These are phyloP conservation scores for Fraxinus velutina DNA, from an alignment of 305 asterid genomes.

Conservation along the genomic window DNA sequence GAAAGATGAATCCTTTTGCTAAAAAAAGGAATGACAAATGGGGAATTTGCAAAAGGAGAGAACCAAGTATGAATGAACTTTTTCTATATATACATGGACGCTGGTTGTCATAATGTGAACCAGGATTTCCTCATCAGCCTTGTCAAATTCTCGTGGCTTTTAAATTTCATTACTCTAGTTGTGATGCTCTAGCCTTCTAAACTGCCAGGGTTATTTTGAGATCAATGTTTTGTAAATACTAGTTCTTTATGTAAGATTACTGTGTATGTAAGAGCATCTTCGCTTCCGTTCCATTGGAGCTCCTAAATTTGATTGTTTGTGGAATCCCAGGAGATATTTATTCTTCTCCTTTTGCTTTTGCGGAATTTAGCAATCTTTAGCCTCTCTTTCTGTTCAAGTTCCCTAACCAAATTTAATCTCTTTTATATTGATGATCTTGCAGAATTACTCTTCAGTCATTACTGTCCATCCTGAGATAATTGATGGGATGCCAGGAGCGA, in stretches of 20 bases:
- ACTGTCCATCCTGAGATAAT: slow-evolving; percentile 43
- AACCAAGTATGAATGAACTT: background rate
- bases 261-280: background rate
- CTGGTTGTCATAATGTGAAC: background rate
- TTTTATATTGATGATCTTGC: slow-evolving; percentile 16
- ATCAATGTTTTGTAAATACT: background rate
- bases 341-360: background rate
- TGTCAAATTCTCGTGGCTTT: background rate
- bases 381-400: background rate
- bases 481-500: slow-evolving; percentile 38
- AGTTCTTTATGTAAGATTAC: background rate
- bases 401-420: background rate
- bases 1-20: background rate
- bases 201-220: background rate
- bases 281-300: background rate
- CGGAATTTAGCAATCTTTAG: background rate
- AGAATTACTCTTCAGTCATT: slow-evolving; percentile 44
- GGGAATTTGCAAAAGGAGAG: background rate
- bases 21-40: background rate
- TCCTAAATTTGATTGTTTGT: background rate
- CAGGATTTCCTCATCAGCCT: background rate
- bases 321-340: background rate
- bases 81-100: background rate
- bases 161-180: background rate
- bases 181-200: background rate